Conservation (phyloP, 768 basidiomycete genomes). For the Russula brevipes region DNA sequence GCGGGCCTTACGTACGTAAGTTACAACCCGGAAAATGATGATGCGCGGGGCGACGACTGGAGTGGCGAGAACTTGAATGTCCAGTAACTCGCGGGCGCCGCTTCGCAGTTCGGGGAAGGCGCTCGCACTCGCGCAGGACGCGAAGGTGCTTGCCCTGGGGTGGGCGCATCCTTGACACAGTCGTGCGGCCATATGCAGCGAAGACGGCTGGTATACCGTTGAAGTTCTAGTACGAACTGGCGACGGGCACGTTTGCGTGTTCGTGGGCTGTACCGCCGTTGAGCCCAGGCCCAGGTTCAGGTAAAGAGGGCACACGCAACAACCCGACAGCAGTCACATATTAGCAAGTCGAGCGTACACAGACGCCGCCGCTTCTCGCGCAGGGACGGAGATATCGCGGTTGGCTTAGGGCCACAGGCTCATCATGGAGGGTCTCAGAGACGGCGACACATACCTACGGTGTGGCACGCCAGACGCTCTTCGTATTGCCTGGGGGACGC, state of each 20-base stretch:
- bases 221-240: slow-evolving; percentile 71
- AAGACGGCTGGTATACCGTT: slow-evolving; percentile 85
- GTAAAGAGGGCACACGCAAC: not conserved
- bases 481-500: slow-evolving; percentile 44
- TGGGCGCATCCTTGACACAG: slow-evolving; percentile 63
- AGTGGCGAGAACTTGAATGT: slow-evolving; percentile 98
- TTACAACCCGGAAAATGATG: slow-evolving; percentile 85
- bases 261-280: slow-evolving; percentile 50
- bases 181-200: slow-evolving; percentile 88
- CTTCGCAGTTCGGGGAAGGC: slow-evolving; percentile 35
- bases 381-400: slow-evolving; percentile 73
- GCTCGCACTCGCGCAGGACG: slow-evolving; percentile 54
- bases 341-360: slow-evolving; percentile 27
- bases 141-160: slow-evolving; percentile 76
- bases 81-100: slow-evolving; percentile 56
- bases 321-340: not conserved
- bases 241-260: slow-evolving; percentile 58
- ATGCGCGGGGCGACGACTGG: slow-evolving; percentile 79
- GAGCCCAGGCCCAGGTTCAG: slow-evolving; percentile 14
- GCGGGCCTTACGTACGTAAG: slow-evolving; percentile 76
- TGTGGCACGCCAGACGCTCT: slow-evolving; percentile 66
- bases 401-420: slow-evolving; percentile 55
- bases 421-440: slow-evolving; percentile 49
- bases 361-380: slow-evolving; percentile 41
- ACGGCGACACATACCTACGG: slow-evolving; percentile 55